phyloP scores from a whole-genome alignment of 1,139 yeast genomes.

The Suhomyces kunorum region DNA sequence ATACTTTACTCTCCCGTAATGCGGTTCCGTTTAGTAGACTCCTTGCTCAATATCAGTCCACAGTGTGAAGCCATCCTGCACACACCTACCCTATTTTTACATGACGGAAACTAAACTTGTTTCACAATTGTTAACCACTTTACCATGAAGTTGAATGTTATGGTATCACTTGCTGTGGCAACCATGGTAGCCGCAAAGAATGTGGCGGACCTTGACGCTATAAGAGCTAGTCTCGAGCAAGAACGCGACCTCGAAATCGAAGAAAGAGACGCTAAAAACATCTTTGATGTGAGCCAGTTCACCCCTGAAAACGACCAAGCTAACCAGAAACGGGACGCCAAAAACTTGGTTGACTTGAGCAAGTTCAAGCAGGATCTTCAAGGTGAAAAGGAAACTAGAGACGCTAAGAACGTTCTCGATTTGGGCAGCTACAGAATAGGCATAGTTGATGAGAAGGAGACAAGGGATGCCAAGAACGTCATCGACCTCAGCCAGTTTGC shows the following conservation, averaged over 20 bases:
- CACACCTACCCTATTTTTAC: neutral
- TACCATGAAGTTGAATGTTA: slow-evolving; percentile 12
- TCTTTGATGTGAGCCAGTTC: neutral
- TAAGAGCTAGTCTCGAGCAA: slow-evolving; percentile 4
- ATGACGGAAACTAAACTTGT: neutral
- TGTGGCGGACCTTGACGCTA: slow-evolving; percentile 13
- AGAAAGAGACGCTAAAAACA: neutral
- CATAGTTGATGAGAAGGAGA: neutral
- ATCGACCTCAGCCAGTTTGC: neutral
- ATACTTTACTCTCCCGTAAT: too few species aligned
- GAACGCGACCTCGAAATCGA: neutral
- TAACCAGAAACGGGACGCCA: slow-evolving; percentile 7
- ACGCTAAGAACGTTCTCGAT: neutral
- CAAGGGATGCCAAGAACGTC: neutral
- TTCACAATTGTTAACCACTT: neutral
- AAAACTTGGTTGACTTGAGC: neutral
- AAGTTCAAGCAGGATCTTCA: neutral
- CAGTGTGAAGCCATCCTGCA: too few species aligned
- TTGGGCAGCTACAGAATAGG: neutral
- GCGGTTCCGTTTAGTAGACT: too few species aligned
- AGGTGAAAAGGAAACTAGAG: neutral
- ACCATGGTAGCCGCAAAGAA: slow-evolving; percentile 14
- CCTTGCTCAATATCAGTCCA: too few species aligned
- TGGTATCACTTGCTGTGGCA: slow-evolving; percentile 6
- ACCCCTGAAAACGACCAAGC: neutral